phyloP scores from a whole-genome alignment of 495 filamentous ascomycete species.

The Hypoxylon fragiforme region DNA sequence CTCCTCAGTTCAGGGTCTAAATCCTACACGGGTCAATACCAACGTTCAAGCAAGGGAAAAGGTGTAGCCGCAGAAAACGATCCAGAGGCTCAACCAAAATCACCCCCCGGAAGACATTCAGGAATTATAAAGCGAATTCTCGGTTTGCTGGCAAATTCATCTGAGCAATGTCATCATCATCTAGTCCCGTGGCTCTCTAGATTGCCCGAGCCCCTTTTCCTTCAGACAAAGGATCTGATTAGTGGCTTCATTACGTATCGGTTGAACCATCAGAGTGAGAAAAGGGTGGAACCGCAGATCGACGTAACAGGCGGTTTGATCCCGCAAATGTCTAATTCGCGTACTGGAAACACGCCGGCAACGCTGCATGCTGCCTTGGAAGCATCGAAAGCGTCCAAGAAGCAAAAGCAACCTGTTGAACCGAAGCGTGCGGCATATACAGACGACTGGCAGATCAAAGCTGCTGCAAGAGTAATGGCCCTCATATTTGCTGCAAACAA shows the following conservation, averaged over 20 bases:
- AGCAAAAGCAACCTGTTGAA: slow-evolving; percentile 53
- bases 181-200: slow-evolving; percentile 85
- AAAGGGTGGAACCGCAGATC: slow-evolving; percentile 59
- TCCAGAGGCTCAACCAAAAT: slow-evolving; percentile 23
- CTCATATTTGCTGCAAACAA: slow-evolving; percentile 85
- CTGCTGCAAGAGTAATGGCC: slow-evolving; percentile 79
- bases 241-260: slow-evolving; percentile 83
- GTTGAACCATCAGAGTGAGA: slow-evolving; percentile 71
- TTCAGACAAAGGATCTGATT: slow-evolving; percentile 73
- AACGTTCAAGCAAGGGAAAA: slow-evolving; percentile 36
- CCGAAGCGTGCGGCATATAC: slow-evolving; percentile 65
- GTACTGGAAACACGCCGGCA: slow-evolving; percentile 65
- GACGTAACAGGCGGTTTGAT: slow-evolving; percentile 68
- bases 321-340: slow-evolving; percentile 66
- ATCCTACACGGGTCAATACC: slow-evolving; percentile 37
- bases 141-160: slow-evolving; percentile 75
- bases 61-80: slow-evolving; percentile 27
- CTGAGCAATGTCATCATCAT: slow-evolving; percentile 76
- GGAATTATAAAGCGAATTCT: slow-evolving; percentile 85
- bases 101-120: slow-evolving; percentile 58
- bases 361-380: slow-evolving; percentile 77
- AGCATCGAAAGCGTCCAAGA: slow-evolving; percentile 34
- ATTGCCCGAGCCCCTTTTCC: slow-evolving; percentile 68
- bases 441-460: slow-evolving; percentile 91
- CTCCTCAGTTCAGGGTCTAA: slow-evolving; percentile 58